Base-by-base conservation (phyloP, 1,284 basidiomycete genomes). In the Bothia castanella region DNA sequence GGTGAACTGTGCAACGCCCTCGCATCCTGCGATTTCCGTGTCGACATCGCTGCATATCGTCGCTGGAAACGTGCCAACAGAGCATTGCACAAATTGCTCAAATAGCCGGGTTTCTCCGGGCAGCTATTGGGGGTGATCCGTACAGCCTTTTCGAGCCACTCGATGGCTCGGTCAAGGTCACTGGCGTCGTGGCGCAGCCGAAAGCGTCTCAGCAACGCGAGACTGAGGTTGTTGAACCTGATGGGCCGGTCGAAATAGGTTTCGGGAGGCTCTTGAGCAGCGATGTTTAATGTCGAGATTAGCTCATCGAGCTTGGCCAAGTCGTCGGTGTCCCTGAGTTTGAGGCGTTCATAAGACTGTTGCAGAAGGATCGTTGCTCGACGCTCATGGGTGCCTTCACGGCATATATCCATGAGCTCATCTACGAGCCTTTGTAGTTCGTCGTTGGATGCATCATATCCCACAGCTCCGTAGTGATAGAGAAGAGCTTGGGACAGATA, bases 191-290 rank as follows among this genome's bases (percentile, higher is more conserved):
- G 11, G 30, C 12, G 13, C 21, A 47, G n/a, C 21, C 40, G 39
- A 27, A 56, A 56, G 13, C 54, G 49, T 31, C 16, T 52, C 16
- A 11, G 38, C 31, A 57, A 43, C 17, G 41, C 29, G 9, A 41
- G 31, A 20, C 46, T 43, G 34, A 57, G 47, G 30, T 54, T 57
- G 21, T 27, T 42, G 19, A 41, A 46, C 19, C 41, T 29, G 23
- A 5, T 5, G 16, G 36, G 27, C 2, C 21, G 37, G 4, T 47
- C 38, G 13, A 53, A 43, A 21, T 49, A 29, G 11, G 14, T 25
- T 2, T 34, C 31, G 3, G 55, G 55, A 31, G 14, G 43, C 5
- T 34, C 34, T 9, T 21, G 35, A 12, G 45, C 40, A 2, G 55
- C 51, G 0, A 2, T 19, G 3, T 35, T 27, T 29, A 49, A 42